Evolutionary conservation across 371 early-diverging fungal genomes (phyloP), one percentile per base, ranked within the genome.

Genomic region (Polyrhizophydium stewartii): DNA sequence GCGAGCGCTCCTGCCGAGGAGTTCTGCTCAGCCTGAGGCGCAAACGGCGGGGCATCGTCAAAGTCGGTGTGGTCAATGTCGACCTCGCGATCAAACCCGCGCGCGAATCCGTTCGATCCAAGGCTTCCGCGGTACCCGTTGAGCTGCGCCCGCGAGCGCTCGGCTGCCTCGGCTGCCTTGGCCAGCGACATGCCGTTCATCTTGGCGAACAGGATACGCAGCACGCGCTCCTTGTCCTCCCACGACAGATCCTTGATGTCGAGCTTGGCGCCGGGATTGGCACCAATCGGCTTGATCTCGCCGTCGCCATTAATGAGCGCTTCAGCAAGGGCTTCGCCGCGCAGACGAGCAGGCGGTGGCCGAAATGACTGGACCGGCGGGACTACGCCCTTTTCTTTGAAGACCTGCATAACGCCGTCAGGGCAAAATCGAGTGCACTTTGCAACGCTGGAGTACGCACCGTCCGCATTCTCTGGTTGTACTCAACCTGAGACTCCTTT

Each of bases 141-240:
- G 7, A 47, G 22, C 28, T 47, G 49, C 10, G 22, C 28, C 7
- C 49, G 28, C 7, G 16, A 3, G 7, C 49, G 3, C 7, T 47
- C 49, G 28, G 49, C 49, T 7, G 49, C 49, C 7, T 47, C 49
- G 28, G 49, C 49, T 7, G 49, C 49, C 49, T 47, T 47, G 22
- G 49, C 35, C 25, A 77, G 65, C 28, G 68, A 64, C 6, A 70
- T 53, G 2, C 81, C 81, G 60, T 82, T 82, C 81, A 82, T 80
- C 43, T 78, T 73, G 16, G 81, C 78, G 68, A 82, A 82, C 33
- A 82, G 69, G 24, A 80, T 59, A 0, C 81, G 67, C 59, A 82
- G 58, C 17, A 82, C 66, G 40, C 72, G 68, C 60, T 82, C 82
- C 59, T 77, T 77, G 58, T 82, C 81, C 1, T 30, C 52, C 81